Conservation (phyloP, 2,329 filamentous ascomycete species). For the Periconia digitata region DNA sequence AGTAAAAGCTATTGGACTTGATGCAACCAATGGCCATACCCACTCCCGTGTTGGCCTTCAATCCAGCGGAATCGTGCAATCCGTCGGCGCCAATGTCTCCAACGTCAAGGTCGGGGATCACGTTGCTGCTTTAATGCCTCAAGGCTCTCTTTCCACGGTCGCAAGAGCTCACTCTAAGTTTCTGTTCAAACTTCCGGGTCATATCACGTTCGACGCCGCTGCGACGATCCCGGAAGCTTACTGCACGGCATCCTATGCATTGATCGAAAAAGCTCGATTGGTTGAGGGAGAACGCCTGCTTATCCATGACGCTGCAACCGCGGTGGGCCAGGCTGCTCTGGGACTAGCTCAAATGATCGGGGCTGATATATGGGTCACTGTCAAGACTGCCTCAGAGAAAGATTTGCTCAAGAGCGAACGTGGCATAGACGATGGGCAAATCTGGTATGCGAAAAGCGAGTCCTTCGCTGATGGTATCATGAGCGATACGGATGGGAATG, state of each 20-base stretch:
- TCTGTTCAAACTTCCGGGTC: conserved; percentile 12
- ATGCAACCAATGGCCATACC: conserved; percentile 14
- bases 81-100: conserved; percentile 15
- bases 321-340: conserved; percentile 34
- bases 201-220: conserved; percentile 25
- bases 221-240: conserved; percentile 25
- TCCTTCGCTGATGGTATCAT: conserved; percentile 26
- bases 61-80: conserved; percentile 19
- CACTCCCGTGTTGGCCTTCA: conserved; percentile 12
- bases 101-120: conserved; percentile 24
- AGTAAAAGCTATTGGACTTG: conserved; percentile 30
- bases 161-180: conserved; percentile 19
- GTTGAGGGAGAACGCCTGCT: conserved; percentile 34
- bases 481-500: conserved; percentile 25
- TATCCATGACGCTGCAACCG: conserved; percentile 30
- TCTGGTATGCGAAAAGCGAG: conserved; percentile 30
- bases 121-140: conserved; percentile 22
- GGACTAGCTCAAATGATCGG: conserved; percentile 24
- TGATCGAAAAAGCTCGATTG: conserved; percentile 33
- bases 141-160: conserved; percentile 23
- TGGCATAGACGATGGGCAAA: conserved; percentile 28
- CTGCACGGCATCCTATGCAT: conserved; percentile 26
- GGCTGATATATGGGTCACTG: conserved; percentile 26
- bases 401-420: conserved; percentile 16
- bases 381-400: conserved; percentile 25